Conservation (phyloP, 768 basidiomycete species). For the Rhodocollybia butyracea region DNA sequence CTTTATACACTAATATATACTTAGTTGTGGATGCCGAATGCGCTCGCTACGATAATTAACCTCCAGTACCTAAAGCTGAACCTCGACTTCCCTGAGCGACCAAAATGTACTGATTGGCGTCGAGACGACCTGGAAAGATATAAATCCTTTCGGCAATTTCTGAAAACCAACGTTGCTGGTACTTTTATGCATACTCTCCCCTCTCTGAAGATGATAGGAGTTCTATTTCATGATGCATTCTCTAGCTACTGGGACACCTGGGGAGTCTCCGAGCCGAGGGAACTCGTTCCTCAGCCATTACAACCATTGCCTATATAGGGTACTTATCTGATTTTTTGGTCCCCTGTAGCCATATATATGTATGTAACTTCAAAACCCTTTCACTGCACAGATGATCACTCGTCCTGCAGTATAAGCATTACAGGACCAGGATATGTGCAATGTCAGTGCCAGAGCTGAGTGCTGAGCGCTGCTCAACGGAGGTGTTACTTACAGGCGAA, state of each 20-base stretch:
- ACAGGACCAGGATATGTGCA: too few species aligned
- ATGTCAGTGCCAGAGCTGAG: too few species aligned
- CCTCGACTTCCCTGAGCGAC: conserved; percentile 4
- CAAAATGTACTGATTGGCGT: conserved; percentile 1
- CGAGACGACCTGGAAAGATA: background rate
- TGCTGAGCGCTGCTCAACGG: too few species aligned
- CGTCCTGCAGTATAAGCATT: too few species aligned
- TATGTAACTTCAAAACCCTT: too few species aligned
- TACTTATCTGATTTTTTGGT: too few species aligned
- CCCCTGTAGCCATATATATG: too few species aligned
- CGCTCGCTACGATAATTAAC: background rate
- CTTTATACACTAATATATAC: background rate
- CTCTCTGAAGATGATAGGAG: background rate
- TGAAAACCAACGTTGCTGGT: background rate
- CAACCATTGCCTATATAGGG: background rate
- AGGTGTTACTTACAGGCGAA: too few species aligned
- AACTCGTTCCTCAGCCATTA: background rate
- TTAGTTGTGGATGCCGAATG: background rate
- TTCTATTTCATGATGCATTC: conserved; percentile 6
- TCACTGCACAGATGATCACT: too few species aligned
- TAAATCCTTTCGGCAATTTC: background rate
- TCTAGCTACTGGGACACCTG: conserved; percentile 9
- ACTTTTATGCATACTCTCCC: background rate
- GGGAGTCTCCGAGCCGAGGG: background rate
- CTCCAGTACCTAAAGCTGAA: background rate